Evolutionary conservation across 352 stramenopile genomes (phyloP).

Genomic region (Pythium apleroticum): DNA sequence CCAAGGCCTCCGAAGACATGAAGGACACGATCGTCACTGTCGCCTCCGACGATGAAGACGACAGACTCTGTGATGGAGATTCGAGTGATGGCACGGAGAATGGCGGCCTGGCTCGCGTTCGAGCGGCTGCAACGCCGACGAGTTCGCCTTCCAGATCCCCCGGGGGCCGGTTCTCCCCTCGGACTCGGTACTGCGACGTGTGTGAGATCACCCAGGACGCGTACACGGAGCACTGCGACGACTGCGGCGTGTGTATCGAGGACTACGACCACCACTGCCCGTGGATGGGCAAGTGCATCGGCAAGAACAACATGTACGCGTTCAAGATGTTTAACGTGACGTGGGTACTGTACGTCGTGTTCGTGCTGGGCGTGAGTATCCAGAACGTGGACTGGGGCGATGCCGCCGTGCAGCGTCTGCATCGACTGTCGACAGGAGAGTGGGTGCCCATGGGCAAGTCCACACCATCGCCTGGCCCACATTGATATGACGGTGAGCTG

Average conservation of each 20-base stretch:
- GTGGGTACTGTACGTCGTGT: slow-evolving; percentile 85
- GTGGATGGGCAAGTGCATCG: slow-evolving; percentile 95
- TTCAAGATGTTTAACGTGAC: slow-evolving; percentile 90
- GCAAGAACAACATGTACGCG: slow-evolving; percentile 86
- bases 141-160: neutral
- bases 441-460: slow-evolving; percentile 22
- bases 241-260: slow-evolving; percentile 84
- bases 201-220: slow-evolving; percentile 57
- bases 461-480: neutral
- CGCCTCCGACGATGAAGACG: slow-evolving; percentile 14
- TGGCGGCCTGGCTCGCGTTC: neutral
- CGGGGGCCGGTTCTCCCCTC: slow-evolving; percentile 23
- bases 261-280: slow-evolving; percentile 95
- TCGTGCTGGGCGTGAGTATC: slow-evolving; percentile 64
- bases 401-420: slow-evolving; percentile 36
- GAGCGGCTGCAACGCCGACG: neutral
- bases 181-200: slow-evolving; percentile 63
- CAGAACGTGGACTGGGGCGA: slow-evolving; percentile 54
- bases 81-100: neutral
- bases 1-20: slow-evolving; percentile 22
- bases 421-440: slow-evolving; percentile 29
- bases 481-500: neutral
- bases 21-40: slow-evolving; percentile 23
- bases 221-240: slow-evolving; percentile 89
- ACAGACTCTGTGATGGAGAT: neutral